These are phyloP conservation scores for Abrus precatorius DNA, from an alignment of 306 rosid species.

Conservation along the genomic window DNA sequence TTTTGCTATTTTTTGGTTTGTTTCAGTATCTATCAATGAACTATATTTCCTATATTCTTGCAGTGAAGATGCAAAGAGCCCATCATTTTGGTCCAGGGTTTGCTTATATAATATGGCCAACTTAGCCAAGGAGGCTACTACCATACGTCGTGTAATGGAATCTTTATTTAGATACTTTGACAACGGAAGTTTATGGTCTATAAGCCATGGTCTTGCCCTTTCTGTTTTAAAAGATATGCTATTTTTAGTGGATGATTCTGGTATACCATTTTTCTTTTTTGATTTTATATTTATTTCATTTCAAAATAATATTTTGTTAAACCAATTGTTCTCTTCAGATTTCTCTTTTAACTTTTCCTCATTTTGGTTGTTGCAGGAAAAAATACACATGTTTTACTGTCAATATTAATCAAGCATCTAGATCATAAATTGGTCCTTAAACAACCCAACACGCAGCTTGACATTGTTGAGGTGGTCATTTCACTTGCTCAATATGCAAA, in stretches of 20 bases:
- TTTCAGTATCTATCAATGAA: slow-evolving; percentile 25
- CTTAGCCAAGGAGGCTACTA: slow-evolving; percentile 91
- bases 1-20: slow-evolving; percentile 23
- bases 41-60: slow-evolving; percentile 40
- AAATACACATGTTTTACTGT: slow-evolving; percentile 81
- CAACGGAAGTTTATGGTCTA: slow-evolving; percentile 77
- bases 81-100: slow-evolving; percentile 90
- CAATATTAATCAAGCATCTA: slow-evolving; percentile 87
- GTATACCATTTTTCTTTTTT: slow-evolving; percentile 46
- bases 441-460: slow-evolving; percentile 81
- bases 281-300: slow-evolving; percentile 9
- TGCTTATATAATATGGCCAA: slow-evolving; percentile 92
- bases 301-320: slow-evolving; percentile 32
- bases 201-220: slow-evolving; percentile 71
- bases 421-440: slow-evolving; percentile 88
- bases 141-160: slow-evolving; percentile 90
- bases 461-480: slow-evolving; percentile 81
- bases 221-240: slow-evolving; percentile 82
- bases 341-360: slow-evolving; percentile 22
- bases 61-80: slow-evolving; percentile 85
- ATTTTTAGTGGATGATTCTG: slow-evolving; percentile 80
- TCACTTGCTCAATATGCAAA: slow-evolving; percentile 77
- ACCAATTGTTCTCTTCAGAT: not conserved
- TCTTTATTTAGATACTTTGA: slow-evolving; percentile 90
- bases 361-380: slow-evolving; percentile 65